Percentiles rank a stretch among this genome's conserved stretches.
phyloP scores from a whole-genome alignment of 352 stramenopile species.

The Globisporangium paroecandrum region DNA sequence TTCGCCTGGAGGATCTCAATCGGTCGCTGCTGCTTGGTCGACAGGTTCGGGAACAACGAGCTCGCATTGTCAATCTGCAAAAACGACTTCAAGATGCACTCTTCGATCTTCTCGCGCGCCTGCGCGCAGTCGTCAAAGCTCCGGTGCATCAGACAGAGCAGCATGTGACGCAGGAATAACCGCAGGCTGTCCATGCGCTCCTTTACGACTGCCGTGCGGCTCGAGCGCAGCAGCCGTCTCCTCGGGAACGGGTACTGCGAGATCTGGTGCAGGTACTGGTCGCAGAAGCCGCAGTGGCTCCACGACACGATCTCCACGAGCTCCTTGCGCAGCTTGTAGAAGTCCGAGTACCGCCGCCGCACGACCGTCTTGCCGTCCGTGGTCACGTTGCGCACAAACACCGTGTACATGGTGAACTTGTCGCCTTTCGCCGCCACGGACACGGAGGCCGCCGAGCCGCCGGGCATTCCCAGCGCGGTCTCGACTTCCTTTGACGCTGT shows the following conservation, averaged over 20 bases:
- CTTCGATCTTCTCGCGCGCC: conserved; percentile 63
- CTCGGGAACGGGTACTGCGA: conserved; percentile 76
- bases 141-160: conserved; percentile 67
- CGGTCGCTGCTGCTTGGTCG: conserved; percentile 47
- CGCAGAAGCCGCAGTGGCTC: conserved; percentile 68
- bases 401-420: conserved; percentile 85
- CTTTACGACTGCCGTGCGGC: conserved; percentile 62
- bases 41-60: conserved; percentile 43
- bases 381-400: conserved; percentile 73
- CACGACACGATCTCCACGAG: conserved; percentile 79
- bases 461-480: conserved; percentile 3
- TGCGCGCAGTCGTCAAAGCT: conserved; percentile 70
- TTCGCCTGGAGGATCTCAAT: conserved; percentile 65
- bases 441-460: not conserved
- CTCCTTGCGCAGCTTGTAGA: conserved; percentile 81
- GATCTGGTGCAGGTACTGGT: conserved; percentile 63
- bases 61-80: conserved; percentile 67
- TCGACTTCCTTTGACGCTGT: conserved; percentile 60
- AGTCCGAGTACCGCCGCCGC: conserved; percentile 80
- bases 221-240: conserved; percentile 71
- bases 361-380: conserved; percentile 75
- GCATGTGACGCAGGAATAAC: conserved; percentile 72
- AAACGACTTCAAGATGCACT: conserved; percentile 71
- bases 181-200: conserved; percentile 83
- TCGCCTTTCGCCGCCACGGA: conserved; percentile 29